phyloP scores from a whole-genome alignment of 192 early-diverging fungal species.

The Coemansia umbellata region DNA sequence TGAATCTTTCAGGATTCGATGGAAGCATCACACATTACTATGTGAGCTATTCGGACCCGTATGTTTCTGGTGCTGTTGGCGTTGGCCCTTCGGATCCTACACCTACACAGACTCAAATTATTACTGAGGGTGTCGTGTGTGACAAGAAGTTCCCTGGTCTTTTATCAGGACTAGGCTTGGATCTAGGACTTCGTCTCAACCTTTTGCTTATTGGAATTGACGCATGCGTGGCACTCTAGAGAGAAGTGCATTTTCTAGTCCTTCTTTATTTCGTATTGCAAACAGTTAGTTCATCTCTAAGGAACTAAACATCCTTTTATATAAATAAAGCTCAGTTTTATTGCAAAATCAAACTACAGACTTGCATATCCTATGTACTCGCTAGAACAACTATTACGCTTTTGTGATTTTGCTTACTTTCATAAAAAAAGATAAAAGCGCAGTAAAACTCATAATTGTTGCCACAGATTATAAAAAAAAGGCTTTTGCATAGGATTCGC shows the following conservation, averaged over 20 bases:
- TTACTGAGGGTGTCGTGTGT: constrained; percentile 14
- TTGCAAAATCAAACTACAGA: neutral
- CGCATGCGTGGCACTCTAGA: constrained; percentile 37
- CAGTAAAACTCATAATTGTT: too few relatives aligned
- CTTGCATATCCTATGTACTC: too few relatives aligned
- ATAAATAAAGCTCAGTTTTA: too few relatives aligned
- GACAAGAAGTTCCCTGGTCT: constrained; percentile 29
- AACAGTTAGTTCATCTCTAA: too few relatives aligned
- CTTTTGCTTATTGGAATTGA: constrained; percentile 34
- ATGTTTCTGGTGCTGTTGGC: constrained; percentile 34
- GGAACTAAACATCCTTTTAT: too few relatives aligned
- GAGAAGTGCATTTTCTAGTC: too few relatives aligned
- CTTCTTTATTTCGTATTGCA: too few relatives aligned
- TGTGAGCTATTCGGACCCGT: constrained; percentile 46
- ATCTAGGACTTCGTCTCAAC: constrained; percentile 32
- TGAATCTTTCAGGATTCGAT: constrained; percentile 35
- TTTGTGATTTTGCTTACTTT: too few relatives aligned
- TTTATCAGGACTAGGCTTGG: constrained; percentile 24
- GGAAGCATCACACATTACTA: constrained; percentile 42
- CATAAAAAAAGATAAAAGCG: too few relatives aligned
- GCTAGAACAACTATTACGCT: too few relatives aligned
- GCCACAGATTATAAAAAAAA: too few relatives aligned
- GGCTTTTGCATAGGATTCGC: too few relatives aligned
- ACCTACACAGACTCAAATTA: constrained; percentile 2
- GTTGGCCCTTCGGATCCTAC: constrained; percentile 27